Evolutionary conservation across 202 grass and related monocot genomes (phyloP).

Genomic region (Zoysia matrella): DNA sequence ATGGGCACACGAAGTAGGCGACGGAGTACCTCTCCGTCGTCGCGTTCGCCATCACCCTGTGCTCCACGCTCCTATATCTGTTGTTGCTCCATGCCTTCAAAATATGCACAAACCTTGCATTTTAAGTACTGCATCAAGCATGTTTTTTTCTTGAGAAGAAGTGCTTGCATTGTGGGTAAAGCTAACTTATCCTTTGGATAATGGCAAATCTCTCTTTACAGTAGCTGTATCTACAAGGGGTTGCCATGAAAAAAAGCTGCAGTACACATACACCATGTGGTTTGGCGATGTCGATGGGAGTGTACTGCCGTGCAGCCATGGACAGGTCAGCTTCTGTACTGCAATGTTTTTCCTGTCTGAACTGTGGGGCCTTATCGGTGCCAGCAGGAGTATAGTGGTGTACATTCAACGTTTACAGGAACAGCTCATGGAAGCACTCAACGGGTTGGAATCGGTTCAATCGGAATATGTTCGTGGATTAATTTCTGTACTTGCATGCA

Average conservation of each 20-base stretch:
- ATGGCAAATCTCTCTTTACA: too few relatives aligned
- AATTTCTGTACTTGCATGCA: constrained; percentile 11
- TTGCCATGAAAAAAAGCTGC: constrained; percentile 40
- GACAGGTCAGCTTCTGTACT: neutral
- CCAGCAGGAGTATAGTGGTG: constrained; percentile 17
- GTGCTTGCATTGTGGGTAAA: neutral
- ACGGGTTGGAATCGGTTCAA: neutral
- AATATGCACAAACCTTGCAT: neutral
- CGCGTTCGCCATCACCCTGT: too few relatives aligned
- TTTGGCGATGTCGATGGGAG: neutral
- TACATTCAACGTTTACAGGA: constrained; percentile 2
- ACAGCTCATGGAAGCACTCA: neutral
- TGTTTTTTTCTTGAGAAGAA: neutral
- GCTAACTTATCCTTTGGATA: neutral
- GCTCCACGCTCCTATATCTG: too few relatives aligned
- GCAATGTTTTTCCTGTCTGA: constrained; percentile 5
- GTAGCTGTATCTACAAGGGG: too few relatives aligned
- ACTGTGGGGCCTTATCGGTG: too few relatives aligned
- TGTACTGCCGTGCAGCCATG: neutral
- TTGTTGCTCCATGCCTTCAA: constrained; percentile 47
- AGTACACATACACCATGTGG: constrained; percentile 26
- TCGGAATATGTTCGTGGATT: constrained; percentile 31
- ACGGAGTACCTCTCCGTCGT: constrained; percentile 77
- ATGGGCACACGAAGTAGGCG: constrained; percentile 83
- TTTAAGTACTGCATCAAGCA: too few relatives aligned